phyloP scores from a whole-genome alignment of 129 eudicot species.

The Flaveria robusta region DNA sequence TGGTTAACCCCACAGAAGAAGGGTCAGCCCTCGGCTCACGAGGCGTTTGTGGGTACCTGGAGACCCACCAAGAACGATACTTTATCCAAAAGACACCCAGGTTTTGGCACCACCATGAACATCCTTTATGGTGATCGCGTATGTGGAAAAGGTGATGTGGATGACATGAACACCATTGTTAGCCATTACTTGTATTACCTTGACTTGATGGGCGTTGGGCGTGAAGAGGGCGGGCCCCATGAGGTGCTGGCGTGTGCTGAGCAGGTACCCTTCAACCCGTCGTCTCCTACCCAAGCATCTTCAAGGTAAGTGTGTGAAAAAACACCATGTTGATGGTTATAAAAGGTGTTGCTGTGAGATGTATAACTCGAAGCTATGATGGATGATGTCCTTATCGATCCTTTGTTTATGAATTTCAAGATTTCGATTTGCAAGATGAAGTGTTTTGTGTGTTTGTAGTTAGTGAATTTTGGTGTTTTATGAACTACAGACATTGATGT shows the following conservation, averaged over 20 bases:
- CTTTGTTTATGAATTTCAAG: slow-evolving; percentile 27
- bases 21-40: slow-evolving; percentile 83
- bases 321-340: slow-evolving; percentile 12
- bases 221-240: slow-evolving; percentile 73
- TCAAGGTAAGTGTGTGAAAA: slow-evolving; percentile 32
- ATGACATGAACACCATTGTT: slow-evolving; percentile 64
- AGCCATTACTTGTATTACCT: slow-evolving; percentile 82
- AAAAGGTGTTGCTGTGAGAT: slow-evolving; percentile 32
- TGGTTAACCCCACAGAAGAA: slow-evolving; percentile 86
- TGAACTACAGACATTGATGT: slow-evolving; percentile 27
- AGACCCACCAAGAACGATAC: slow-evolving; percentile 90
- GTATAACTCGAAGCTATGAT: slow-evolving; percentile 19
- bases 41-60: slow-evolving; percentile 92
- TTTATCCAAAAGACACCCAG: slow-evolving; percentile 68
- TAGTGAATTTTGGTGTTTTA: slow-evolving; percentile 38
- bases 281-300: slow-evolving; percentile 34
- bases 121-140: slow-evolving; percentile 68
- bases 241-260: slow-evolving; percentile 62
- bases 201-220: slow-evolving; percentile 86
- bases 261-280: slow-evolving; percentile 36
- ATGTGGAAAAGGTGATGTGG: slow-evolving; percentile 88
- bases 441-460: slow-evolving; percentile 34
- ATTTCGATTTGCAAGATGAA: slow-evolving; percentile 13
- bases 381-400: slow-evolving; percentile 16
- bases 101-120: slow-evolving; percentile 91